Evolutionary conservation across 1,284 basidiomycete genomes (phyloP).

Genomic region (Porphyrellus sp.): DNA sequence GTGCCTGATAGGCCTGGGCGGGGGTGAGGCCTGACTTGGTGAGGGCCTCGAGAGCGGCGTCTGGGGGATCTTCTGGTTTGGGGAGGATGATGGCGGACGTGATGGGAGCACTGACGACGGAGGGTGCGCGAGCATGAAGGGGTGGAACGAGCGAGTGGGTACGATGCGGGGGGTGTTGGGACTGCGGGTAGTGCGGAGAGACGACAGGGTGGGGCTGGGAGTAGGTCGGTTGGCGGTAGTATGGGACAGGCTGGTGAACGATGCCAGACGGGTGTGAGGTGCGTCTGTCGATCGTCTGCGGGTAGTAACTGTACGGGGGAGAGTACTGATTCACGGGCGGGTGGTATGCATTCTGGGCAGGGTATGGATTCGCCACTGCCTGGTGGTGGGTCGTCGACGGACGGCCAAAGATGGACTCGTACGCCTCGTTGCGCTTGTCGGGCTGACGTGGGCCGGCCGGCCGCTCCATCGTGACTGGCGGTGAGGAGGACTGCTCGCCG

Average conservation of each 20-base stretch:
- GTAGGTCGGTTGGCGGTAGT: constrained; percentile 36
- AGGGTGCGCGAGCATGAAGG: constrained; percentile 46
- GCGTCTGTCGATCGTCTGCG: constrained; percentile 29
- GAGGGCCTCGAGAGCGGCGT: constrained; percentile 46
- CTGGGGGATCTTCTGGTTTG: constrained; percentile 54
- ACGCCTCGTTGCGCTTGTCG: constrained; percentile 73
- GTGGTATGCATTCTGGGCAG: constrained; percentile 18
- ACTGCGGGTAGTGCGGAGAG: constrained; percentile 24
- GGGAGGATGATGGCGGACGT: constrained; percentile 47
- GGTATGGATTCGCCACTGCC: constrained; percentile 26
- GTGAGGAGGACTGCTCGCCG: constrained; percentile 3
- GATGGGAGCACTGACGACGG: constrained; percentile 45
- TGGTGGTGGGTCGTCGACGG: constrained; percentile 60
- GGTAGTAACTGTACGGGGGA: constrained; percentile 28
- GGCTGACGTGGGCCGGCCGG: constrained; percentile 68
- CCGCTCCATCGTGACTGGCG: constrained; percentile 52
- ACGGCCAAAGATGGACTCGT: constrained; percentile 80
- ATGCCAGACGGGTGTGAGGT: constrained; percentile 32
- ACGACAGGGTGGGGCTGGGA: constrained; percentile 28
- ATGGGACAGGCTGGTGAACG: constrained; percentile 24
- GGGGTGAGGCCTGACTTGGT: constrained; percentile 60
- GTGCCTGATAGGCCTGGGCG: constrained; percentile 76
- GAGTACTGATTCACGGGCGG: constrained; percentile 25
- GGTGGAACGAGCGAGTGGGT: constrained; percentile 41
- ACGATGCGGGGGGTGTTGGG: constrained; percentile 28